phyloP scores from a whole-genome alignment of 1,284 basidiomycete genomes.

The Marasmius oreades region DNA sequence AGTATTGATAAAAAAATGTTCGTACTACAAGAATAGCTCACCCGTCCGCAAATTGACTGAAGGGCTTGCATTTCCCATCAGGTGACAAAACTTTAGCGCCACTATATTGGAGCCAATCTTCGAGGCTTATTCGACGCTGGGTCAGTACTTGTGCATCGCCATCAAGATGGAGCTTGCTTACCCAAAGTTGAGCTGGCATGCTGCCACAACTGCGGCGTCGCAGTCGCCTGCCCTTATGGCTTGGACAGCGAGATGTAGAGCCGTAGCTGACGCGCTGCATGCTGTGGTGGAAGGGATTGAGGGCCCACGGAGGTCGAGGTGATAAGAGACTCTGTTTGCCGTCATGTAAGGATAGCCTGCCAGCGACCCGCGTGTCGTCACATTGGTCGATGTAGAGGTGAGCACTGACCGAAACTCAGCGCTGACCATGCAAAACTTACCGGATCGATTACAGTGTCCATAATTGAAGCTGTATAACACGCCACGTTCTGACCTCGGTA shows the following conservation, averaged over 20 bases:
- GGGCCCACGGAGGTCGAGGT: slow-evolving; percentile 31
- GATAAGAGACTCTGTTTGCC: slow-evolving; percentile 32
- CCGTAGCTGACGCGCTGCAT: slow-evolving; percentile 29
- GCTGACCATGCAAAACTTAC: too few species aligned
- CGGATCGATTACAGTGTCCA: too few species aligned
- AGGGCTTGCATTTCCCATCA: slow-evolving; percentile 35
- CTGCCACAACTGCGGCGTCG: slow-evolving; percentile 32
- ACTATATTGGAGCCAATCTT: slow-evolving; percentile 19
- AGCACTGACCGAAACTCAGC: too few species aligned
- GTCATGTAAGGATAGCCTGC: slow-evolving; percentile 24
- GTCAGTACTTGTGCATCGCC: too few species aligned
- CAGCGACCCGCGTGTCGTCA: slow-evolving; percentile 25
- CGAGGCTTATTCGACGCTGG: too few species aligned
- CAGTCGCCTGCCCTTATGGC: slow-evolving; percentile 30
- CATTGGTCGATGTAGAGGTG: slow-evolving; percentile 27
- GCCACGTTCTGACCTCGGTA: slow-evolving; percentile 31
- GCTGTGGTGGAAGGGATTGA: slow-evolving; percentile 33
- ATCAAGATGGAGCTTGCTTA: too few species aligned
- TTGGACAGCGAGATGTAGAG: slow-evolving; percentile 33
- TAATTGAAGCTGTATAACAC: slow-evolving; percentile 29
- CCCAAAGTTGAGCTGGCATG: slow-evolving; percentile 31
- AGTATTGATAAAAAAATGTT: too few species aligned
- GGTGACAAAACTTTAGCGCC: slow-evolving; percentile 26
- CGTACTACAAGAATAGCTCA: too few species aligned
- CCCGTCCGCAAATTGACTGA: slow-evolving; percentile 33